Conservation (phyloP, 441 rosid species). For the Brassica balearica region DNA sequence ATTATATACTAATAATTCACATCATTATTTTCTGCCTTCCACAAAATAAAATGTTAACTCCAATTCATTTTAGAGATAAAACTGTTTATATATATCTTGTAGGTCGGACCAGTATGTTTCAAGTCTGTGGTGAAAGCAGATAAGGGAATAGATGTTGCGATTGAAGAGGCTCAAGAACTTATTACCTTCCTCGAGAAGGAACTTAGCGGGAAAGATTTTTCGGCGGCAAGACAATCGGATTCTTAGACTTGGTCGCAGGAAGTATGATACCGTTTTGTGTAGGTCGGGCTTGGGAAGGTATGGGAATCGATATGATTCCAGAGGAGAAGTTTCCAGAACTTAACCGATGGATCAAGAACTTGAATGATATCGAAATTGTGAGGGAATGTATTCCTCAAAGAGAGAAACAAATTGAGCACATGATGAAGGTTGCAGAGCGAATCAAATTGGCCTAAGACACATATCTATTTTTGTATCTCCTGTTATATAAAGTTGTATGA, state of each 20-base stretch:
- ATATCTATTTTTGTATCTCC: background rate
- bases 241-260: slow-evolving; percentile 32
- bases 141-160: slow-evolving; percentile 26
- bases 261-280: slow-evolving; percentile 27
- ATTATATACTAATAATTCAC: background rate
- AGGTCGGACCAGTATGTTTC: slow-evolving; percentile 15
- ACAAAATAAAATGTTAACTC: background rate
- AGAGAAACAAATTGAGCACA: slow-evolving; percentile 30
- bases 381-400: slow-evolving; percentile 22
- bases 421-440: slow-evolving; percentile 18
- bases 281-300: slow-evolving; percentile 12
- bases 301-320: slow-evolving; percentile 29
- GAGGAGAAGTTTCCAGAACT: slow-evolving; percentile 31
- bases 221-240: slow-evolving; percentile 30
- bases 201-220: slow-evolving; percentile 31
- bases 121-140: slow-evolving; percentile 24
- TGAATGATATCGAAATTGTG: slow-evolving; percentile 12
- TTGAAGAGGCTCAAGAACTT: slow-evolving; percentile 24
- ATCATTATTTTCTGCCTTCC: background rate
- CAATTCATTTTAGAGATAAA: background rate
- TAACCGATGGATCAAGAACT: slow-evolving; percentile 16
- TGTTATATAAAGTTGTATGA: background rate
- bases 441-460: slow-evolving; percentile 12
- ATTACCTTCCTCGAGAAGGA: slow-evolving; percentile 30
- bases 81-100: slow-evolving; percentile 4